Evolutionary conservation across 352 stramenopile genomes (phyloP), one percentile per base, ranked within the genome.

Genomic region (Globisporangium iwayamae): DNA sequence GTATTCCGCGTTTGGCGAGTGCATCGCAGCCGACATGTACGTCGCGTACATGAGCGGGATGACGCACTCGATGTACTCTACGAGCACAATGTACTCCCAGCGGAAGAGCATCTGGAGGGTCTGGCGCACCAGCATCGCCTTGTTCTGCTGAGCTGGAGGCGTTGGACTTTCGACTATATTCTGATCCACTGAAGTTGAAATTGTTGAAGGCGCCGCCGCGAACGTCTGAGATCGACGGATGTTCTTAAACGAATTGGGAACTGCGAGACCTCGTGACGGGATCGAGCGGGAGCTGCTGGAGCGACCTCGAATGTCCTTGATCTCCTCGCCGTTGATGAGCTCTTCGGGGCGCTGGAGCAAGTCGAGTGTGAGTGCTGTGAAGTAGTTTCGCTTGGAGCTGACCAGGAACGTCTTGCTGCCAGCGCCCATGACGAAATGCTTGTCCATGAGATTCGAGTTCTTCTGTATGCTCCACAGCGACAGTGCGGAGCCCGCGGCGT

Each of bases 61-160:
- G 20, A 66, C 41, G 36, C 60, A 63, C 60, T 72, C 65, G 14
- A 72, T 51, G 60, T 74, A 74, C 59, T 71, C 59, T 34, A 68
- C 56, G 1, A 70, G 60, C 20, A 68, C 56, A 14, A 74, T 41
- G 59, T 69, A 74, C 38, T 74, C 65, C 28, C 48, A 69, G 16
- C 41, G 46, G 51, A 72, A 74, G 6, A 63, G 34, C 4, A 70
- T 59, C 39, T 62, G 48, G 11, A 51, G 54, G 6, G 28, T 66
- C 41, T 61, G 13, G 46, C 38, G 13, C 3, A 66, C n/a, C 9
- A 48, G n/a, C n/a, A 34, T 36, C 8, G 25, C 18, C 38, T 54
- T 54, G 5, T 48, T 63, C 14, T 56, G 45, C 38, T n/a, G 39
- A 9, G 8, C 38, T 9, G 38, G 8, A 7, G 20, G n/a, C 2